Evolutionary conservation across 106 monocot genomes (phyloP).

Genomic region (Amphibolis antarctica): DNA sequence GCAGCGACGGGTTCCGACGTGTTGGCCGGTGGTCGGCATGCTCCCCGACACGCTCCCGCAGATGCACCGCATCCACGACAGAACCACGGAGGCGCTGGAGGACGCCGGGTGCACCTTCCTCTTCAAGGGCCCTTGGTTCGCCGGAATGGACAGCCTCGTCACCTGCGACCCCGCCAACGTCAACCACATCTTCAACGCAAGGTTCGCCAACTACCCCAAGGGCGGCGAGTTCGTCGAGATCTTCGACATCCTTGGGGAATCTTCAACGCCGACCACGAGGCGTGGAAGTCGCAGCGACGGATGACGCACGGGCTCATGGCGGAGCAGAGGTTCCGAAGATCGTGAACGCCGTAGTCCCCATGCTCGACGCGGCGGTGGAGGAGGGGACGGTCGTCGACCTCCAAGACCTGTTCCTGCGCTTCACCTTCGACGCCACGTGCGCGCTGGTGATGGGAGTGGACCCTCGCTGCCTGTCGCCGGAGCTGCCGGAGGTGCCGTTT

Average conservation of each 20-base stretch:
- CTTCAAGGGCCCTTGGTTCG: slow-evolving; percentile 13
- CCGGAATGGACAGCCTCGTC: slow-evolving; percentile 7
- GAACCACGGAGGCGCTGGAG: neutral
- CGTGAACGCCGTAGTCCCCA: slow-evolving; percentile 4
- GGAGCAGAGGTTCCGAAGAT: slow-evolving; percentile 12
- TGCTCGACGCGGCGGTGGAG: slow-evolving; percentile 3
- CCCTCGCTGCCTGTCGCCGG: slow-evolving; percentile 12
- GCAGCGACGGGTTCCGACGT: neutral
- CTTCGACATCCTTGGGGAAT: slow-evolving; percentile 20
- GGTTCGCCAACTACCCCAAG: slow-evolving; percentile 24
- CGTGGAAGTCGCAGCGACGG: slow-evolving; percentile 16
- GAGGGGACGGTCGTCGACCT: slow-evolving; percentile 5
- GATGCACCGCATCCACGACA: slow-evolving; percentile 16
- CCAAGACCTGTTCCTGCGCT: slow-evolving; percentile 17
- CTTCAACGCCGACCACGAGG: slow-evolving; percentile 15
- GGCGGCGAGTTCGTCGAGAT: slow-evolving; percentile 18
- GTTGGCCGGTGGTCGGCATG: slow-evolving; percentile 25
- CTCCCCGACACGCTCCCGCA: slow-evolving; percentile 13
- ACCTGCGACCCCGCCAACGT: slow-evolving; percentile 23
- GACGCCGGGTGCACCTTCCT: slow-evolving; percentile 7
- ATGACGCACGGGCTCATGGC: slow-evolving; percentile 13
- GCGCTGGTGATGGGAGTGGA: slow-evolving; percentile 14
- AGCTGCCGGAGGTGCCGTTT: slow-evolving; percentile 16
- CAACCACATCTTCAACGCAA: slow-evolving; percentile 20
- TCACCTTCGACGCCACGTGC: slow-evolving; percentile 19